phyloP scores from a whole-genome alignment of 176 grass and related monocot species.

The Echinochloa phyllopogon region DNA sequence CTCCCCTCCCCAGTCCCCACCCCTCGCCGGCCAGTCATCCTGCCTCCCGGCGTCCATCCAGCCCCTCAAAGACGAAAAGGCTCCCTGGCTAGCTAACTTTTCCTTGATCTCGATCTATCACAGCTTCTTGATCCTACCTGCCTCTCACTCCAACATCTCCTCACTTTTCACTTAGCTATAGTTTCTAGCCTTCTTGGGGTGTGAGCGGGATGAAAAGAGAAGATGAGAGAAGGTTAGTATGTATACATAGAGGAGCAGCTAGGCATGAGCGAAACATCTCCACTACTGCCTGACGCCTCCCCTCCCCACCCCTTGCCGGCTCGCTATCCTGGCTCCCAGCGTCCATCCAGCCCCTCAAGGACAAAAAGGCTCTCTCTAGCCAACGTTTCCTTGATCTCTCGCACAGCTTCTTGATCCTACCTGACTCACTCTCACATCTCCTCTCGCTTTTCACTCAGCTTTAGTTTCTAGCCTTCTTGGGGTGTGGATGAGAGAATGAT shows the following conservation, averaged over 20 bases:
- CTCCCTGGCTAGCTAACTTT: constrained; percentile 32
- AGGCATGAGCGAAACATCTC: neutral
- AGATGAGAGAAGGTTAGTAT: neutral
- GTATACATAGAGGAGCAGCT: constrained; percentile 22
- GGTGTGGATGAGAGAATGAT: neutral
- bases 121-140: constrained; percentile 28
- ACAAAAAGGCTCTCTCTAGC: constrained; percentile 50
- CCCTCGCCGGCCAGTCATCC: too few species aligned
- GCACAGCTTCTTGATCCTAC: constrained; percentile 20
- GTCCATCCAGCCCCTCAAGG: constrained; percentile 49
- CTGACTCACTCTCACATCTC: neutral
- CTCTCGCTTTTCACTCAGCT: neutral
- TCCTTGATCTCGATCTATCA: constrained; percentile 8
- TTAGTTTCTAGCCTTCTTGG: constrained; percentile 23
- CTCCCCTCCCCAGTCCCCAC: too few species aligned
- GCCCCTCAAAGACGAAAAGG: constrained; percentile 67
- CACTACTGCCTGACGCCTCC: too few species aligned
- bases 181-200: constrained; percentile 23
- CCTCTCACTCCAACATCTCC: neutral
- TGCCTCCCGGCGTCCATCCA: too few species aligned
- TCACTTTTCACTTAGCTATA: neutral
- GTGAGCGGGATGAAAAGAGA: constrained; percentile 2
- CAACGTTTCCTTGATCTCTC: constrained; percentile 18
- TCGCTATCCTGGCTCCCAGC: too few species aligned
- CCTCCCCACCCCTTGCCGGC: too few species aligned